phyloP scores from a whole-genome alignment of 116 monocot species.

The Posidonia oceanica region DNA sequence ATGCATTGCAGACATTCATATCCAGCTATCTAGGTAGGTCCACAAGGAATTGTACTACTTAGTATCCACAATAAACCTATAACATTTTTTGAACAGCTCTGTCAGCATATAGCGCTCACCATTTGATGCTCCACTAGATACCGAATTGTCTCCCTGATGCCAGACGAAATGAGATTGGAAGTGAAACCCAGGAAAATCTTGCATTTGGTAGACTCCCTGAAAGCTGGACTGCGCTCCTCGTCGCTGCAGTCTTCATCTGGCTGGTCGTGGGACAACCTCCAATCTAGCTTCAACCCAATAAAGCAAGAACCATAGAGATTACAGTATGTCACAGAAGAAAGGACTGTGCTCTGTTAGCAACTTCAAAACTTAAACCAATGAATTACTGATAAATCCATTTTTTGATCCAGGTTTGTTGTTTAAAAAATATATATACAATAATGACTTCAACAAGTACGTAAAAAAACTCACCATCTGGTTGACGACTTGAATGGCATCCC shows the following conservation, averaged over 20 bases:
- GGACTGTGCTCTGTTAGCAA: background rate
- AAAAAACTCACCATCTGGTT: conserved; percentile 57
- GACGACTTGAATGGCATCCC: conserved; percentile 70
- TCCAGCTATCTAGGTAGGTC: background rate
- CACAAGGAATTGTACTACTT: background rate
- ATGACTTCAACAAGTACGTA: too few relatives aligned
- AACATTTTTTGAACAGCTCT: too few relatives aligned
- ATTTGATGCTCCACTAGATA: conserved; percentile 71
- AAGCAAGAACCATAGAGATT: background rate
- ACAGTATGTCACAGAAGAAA: background rate
- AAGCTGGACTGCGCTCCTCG: conserved; percentile 35
- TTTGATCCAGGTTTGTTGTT: too few relatives aligned
- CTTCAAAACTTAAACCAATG: too few relatives aligned
- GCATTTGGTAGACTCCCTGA: conserved; percentile 56
- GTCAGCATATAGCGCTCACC: conserved; percentile 17
- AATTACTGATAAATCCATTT: too few relatives aligned
- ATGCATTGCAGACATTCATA: background rate
- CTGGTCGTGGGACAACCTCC: conserved; percentile 59
- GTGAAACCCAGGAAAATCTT: conserved; percentile 92
- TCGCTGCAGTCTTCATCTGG: conserved; percentile 27
- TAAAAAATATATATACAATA: too few relatives aligned
- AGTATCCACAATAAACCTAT: background rate
- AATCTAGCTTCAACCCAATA: conserved; percentile 50
- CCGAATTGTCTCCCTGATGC: conserved; percentile 61
- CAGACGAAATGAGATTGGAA: conserved; percentile 85